phyloP scores from a whole-genome alignment of 2,329 filamentous ascomycete genomes.

The Phyllachora maydis region DNA sequence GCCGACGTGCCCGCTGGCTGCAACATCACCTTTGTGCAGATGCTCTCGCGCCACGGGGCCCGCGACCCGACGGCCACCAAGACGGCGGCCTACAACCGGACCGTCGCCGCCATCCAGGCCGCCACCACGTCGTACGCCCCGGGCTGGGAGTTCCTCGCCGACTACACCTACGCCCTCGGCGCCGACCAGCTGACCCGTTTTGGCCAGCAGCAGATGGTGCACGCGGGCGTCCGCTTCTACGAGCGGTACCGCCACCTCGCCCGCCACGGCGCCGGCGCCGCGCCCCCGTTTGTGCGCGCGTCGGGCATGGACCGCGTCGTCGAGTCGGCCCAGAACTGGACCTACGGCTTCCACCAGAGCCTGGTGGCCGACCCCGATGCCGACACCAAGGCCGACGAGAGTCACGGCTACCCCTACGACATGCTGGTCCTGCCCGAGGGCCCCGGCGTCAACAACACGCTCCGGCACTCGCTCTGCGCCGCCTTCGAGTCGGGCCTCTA shows the following conservation, averaged over 20 bases:
- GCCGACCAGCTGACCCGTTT: conserved; percentile 34
- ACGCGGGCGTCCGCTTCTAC: conserved; percentile 61
- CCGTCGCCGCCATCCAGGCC: conserved; percentile 45
- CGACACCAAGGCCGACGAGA: conserved; percentile 15
- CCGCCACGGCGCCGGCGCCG: too few species aligned
- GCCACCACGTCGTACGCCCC: conserved; percentile 32
- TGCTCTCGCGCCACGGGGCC: conserved; percentile 70
- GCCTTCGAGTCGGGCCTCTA: conserved; percentile 42
- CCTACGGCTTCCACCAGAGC: conserved; percentile 46
- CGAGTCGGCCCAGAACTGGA: conserved; percentile 52
- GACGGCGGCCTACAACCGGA: conserved; percentile 36
- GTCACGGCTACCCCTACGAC: conserved; percentile 27
- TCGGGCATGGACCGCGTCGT: conserved; percentile 18
- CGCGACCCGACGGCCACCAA: conserved; percentile 59
- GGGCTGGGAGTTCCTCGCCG: conserved; percentile 47
- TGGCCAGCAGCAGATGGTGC: conserved; percentile 47
- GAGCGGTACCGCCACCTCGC: conserved; percentile 47
- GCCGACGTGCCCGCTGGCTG: conserved; percentile 43
- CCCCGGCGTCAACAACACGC: conserved; percentile 53
- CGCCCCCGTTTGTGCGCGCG: conserved; percentile 24
- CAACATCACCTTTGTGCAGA: conserved; percentile 56
- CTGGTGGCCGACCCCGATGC: conserved; percentile 14
- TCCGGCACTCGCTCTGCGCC: conserved; percentile 53
- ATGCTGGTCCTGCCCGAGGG: conserved; percentile 54
- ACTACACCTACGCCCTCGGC: conserved; percentile 47